Base-by-base conservation (phyloP, 208 protist genomes). In the Blechomonas ayalai region DNA sequence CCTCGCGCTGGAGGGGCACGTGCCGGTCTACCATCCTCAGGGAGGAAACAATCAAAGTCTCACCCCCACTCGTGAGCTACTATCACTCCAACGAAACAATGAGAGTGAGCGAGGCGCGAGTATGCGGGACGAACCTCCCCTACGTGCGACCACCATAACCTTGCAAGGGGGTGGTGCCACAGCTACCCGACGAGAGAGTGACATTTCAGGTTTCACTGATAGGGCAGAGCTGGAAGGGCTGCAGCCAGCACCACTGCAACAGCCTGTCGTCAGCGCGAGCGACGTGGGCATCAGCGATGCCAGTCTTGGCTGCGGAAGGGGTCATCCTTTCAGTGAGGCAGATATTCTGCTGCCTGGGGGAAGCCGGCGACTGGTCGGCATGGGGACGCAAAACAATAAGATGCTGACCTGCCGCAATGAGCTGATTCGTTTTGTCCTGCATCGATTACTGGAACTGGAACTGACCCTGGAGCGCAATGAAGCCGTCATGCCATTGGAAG, bases 391-490 rank as follows among this genome's bases (percentile, higher is more conserved):
- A 36, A 83, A 88, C 50, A 88, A 88, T 59, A 74, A 73, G 47
- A 67, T 88, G 39, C 41, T 88, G 13, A 38, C 67, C 5, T 69
- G 67, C 34, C 69, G 79, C 10, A 81, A 72, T 49, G 75, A 74
- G 28, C 62, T 88, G 22, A 72, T 88, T 53, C 70, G 68, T 5
- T 67, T 81, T 47, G 49, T 88, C 23, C 45, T 88, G 45, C 72
- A 67, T 19, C 71, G 66, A 8, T 47, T 88, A 32, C 51, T 81
- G 9, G 64, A 70, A 19, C 68, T 88, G 57, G 79, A 88, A 52
- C 41, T 80, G 26, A 70, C 79, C 1, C 52, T 88, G 33, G 69
- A 87, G 39, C 53, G 46, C 23, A 27, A 46, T 23, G 64, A 75
- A 7, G 55, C 27, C 9, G 54, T 40, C n/a, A 19, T n/a, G 13